Evolutionary conservation across 371 early-diverging fungal species (phyloP), one percentile per base, ranked within the genome.

Genomic region (Amoeboaphelidium protococcarum): DNA sequence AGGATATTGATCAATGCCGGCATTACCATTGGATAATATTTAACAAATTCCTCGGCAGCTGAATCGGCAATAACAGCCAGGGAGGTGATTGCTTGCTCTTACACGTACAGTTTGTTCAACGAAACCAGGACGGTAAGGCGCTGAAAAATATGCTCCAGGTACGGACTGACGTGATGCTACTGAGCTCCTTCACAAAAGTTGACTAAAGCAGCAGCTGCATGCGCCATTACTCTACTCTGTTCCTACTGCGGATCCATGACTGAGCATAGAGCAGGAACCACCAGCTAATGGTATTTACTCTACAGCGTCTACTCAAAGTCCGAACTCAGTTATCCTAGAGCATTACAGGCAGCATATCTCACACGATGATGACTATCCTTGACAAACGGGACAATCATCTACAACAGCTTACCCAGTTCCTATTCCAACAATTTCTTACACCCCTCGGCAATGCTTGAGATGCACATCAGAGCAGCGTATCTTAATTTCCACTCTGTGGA

Each of bases 51-150:
- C 47, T 78, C 80, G 57, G 78, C 81, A 21, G 91, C 85, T 49
- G 77, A 75, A 60, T 90, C 92, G 10, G 95, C 94, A n/a, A 94
- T 79, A 1, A 90, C 84, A 44, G 95, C 92, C 47, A 96, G 80
- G 20, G 92, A 82, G 23, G 94, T 89, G 54, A 96, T 77, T 23
- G 87, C 88, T 62, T 94, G 94, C 60, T 94, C 92, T 63, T 91
- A 90, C 40, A 89, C 82, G 56, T 84, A 94, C 26, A 71, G 77
- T 61, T 78, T 78, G 44, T 68, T 60, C 2, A 78, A 76, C 56
- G 71, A 73, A 49, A 90, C 66, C 51, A 94, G 72, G 21, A 71
- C 62, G 58, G 85, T 54, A 42, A 91, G 74, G 49, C 76, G 76
- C 51, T 78, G 74, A 53, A 95, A 78, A 52, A 95, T 74, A 47